Evolutionary conservation across 352 stramenopile genomes (phyloP).

Genomic region (Pythium grandisporangium): DNA sequence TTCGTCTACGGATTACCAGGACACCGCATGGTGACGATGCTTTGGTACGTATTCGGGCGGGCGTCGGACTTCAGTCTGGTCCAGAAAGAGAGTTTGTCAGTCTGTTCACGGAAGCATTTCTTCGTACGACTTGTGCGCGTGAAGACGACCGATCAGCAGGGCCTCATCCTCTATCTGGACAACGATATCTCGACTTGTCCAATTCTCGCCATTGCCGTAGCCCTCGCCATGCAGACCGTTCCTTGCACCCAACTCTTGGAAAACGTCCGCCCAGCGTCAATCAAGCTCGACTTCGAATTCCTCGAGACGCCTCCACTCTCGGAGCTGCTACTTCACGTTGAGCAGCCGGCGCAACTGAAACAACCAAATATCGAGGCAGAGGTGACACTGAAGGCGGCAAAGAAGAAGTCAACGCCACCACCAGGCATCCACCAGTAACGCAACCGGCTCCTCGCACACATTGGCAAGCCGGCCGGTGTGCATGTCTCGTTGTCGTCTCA

Average conservation of each 20-base stretch:
- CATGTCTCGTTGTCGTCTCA: constrained; percentile 8
- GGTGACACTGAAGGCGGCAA: neutral
- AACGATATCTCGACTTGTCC: constrained; percentile 7
- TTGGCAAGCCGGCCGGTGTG: neutral
- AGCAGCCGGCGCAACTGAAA: neutral
- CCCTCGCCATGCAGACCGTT: constrained; percentile 9
- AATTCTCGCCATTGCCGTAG: constrained; percentile 5
- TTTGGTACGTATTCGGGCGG: constrained; percentile 18
- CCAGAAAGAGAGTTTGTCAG: constrained; percentile 8
- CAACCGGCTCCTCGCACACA: constrained; percentile 9
- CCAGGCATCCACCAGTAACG: constrained; percentile 13
- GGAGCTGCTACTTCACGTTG: constrained; percentile 1
- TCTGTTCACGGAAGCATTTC: neutral
- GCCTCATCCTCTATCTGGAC: constrained; percentile 3
- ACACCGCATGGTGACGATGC: constrained; percentile 9
- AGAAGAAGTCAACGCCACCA: neutral
- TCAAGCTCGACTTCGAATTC: constrained; percentile 1
- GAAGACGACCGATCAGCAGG: constrained; percentile 6
- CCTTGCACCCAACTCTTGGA: constrained; percentile 2
- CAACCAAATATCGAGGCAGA: neutral
- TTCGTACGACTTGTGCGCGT: constrained; percentile 4
- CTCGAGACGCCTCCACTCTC: constrained; percentile 1
- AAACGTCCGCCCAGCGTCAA: neutral
- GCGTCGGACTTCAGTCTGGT: constrained; percentile 16
- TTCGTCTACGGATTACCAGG: constrained; percentile 4